Evolutionary conservation across 192 early-diverging fungal genomes (phyloP).

Genomic region (Thamnidium elegans): DNA sequence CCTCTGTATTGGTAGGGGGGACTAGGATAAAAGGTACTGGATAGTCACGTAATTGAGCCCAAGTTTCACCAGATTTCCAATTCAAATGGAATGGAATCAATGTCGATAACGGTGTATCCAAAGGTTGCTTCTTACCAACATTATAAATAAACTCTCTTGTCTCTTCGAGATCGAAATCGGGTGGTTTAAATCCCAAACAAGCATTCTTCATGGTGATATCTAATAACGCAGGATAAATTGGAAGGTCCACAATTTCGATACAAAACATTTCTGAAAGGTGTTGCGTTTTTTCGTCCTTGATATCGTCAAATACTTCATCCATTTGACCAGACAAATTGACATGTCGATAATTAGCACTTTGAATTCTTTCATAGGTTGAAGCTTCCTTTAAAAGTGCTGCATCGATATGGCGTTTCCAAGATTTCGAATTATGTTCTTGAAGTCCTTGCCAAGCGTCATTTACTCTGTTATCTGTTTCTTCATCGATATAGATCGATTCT

Average conservation of each 20-base stretch:
- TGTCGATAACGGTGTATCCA: slow-evolving; percentile 37
- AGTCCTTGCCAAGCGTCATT: slow-evolving; percentile 26
- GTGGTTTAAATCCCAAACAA: slow-evolving; percentile 16
- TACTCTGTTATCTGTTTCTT: slow-evolving; percentile 20
- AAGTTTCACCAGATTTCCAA: slow-evolving; percentile 32
- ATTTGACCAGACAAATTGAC: neutral
- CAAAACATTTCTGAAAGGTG: slow-evolving; percentile 13
- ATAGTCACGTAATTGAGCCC: slow-evolving; percentile 41
- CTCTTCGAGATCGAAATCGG: slow-evolving; percentile 35
- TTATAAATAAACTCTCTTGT: slow-evolving; percentile 37
- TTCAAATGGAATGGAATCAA: slow-evolving; percentile 42
- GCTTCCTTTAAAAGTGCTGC: slow-evolving; percentile 10
- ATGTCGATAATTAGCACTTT: slow-evolving; percentile 4
- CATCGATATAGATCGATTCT: slow-evolving; percentile 2
- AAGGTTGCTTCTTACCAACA: slow-evolving; percentile 38
- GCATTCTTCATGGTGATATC: slow-evolving; percentile 24
- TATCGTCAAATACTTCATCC: neutral
- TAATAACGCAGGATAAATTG: slow-evolving; percentile 30
- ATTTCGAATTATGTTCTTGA: slow-evolving; percentile 33
- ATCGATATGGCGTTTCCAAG: slow-evolving; percentile 35
- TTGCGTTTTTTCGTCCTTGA: neutral
- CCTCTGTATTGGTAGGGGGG: slow-evolving; percentile 14
- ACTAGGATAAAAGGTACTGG: slow-evolving; percentile 41
- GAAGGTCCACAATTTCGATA: slow-evolving; percentile 17
- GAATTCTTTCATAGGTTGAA: neutral